Base-by-base conservation (phyloP, 2,329 filamentous ascomycete species). In the Acephala macrosclerotiorum region DNA sequence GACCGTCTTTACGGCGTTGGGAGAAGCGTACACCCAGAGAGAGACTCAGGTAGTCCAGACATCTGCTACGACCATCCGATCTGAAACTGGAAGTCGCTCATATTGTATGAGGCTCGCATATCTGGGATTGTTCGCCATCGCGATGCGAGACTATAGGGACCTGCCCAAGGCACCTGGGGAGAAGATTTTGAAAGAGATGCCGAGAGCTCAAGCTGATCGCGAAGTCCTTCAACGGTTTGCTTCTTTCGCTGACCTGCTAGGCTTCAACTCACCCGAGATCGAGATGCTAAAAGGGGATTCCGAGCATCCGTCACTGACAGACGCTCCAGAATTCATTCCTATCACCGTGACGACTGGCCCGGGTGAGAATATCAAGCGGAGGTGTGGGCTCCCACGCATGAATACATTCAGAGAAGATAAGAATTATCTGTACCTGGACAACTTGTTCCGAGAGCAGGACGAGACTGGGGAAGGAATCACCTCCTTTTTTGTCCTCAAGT, bases 401-500 rank as follows among this genome's bases (percentile, higher is more conserved):
- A 25, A 66, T 18, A 55, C 67, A 7, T 65, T 68, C 47, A n/a
- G 58, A 58, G 49, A 53, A 59, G 67, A 68, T 42, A 60, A 53
- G 26, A 55, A 66, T 25, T 65, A 59, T 60, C 25, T 71, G 38
- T 69, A 42, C 55, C 47, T 69, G 45, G 20, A 71, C 36, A 58
- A 71, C 49, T 59, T 71, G 60, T 61, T 35, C 35, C 1, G 22
- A 61, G 66, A 66, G 20, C 45, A 42, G n/a, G 35, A 62, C 20
- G 61, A 69, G 33, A 42, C 7, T n/a, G 61, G 60, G 40, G 64
- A 69, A 63, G 69, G 67, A 9, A 69, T 71, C 20, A 71, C 67
- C 25, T 69, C 65, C n/a, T 71, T 71, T 64, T 69, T 66, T 40
- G 64, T 71, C 26, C 69, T 66, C 36, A 68, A 66, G 59, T 71